Evolutionary conservation across 306 rosid species (phyloP), one percentile per base, ranked within the genome.

Genomic region (Vigna unguiculata): DNA sequence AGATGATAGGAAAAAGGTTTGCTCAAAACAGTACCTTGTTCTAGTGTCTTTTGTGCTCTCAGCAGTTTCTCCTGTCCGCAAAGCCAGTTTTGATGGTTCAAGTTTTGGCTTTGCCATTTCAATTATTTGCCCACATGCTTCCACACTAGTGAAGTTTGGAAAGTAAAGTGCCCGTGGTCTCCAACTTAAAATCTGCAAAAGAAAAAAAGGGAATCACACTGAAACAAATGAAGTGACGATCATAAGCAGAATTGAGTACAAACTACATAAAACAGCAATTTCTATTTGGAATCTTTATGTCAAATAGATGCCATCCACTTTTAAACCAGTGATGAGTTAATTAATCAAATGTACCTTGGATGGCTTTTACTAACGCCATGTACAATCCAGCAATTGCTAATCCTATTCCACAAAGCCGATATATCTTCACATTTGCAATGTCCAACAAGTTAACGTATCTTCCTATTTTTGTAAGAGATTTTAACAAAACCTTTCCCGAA

Each of bases 31-130:
- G 71, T 82, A 90, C 96, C 96, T 90, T 79, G 96, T 90, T 80
- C 96, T 83, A 11, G 87, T 75, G 69, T 70, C 88, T 78, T 86
- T 85, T 4, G 88, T 85, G 82, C 82, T 86, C 75, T 88, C 96
- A 19, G 47, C 79, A 62, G 92, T 80, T 69, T 90, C 89, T 72
- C 92, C 92, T 79, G 85, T 66, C 17, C 91, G 77, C 84, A 88
- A 69, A 66, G 91, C 92, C 83, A 90, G 78, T 9, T 79, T 65
- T 17, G 96, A 90, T 47, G 96, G 92, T 74, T 59, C 47, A 41
- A 88, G 88, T 59, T 72, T 81, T 11, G 83, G 51, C 71, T 85
- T 85, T 36, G 92, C 96, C 75, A 75, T 83, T 11, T 68, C 40
- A 47, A 88, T 85, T 66, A 88, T 77, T 38, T 43, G 60, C 55